Evolutionary conservation across 2,329 filamentous ascomycete genomes (phyloP).

Genomic region (Scytalidium lignicola): DNA sequence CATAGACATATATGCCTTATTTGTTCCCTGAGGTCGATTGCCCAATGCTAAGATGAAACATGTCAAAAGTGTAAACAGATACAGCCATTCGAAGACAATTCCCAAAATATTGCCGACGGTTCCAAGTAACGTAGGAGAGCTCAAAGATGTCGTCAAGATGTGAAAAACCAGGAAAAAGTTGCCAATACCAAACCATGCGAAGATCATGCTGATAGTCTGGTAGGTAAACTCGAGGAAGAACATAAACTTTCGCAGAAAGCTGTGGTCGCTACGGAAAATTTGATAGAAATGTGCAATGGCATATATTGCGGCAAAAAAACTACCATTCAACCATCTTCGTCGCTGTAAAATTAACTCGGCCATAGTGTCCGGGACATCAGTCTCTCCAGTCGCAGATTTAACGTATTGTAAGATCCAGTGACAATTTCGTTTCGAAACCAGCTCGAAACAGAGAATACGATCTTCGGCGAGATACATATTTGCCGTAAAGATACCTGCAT

Average conservation of each 20-base stretch:
- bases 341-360: constrained; percentile 93
- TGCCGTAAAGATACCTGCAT: constrained; percentile 93
- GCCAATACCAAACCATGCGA: constrained; percentile 96
- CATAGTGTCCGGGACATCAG: constrained; percentile 91
- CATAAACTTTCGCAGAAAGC: constrained; percentile 77
- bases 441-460: constrained; percentile 97
- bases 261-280: constrained; percentile 91
- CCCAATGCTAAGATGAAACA: constrained; percentile 94
- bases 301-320: constrained; percentile 97
- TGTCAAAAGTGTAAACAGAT: constrained; percentile 83
- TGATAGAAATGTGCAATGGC: constrained; percentile 93
- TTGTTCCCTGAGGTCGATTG: constrained; percentile 90
- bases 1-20: constrained; percentile 92
- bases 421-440: constrained; percentile 95
- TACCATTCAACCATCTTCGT: constrained; percentile 95
- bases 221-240: constrained; percentile 92
- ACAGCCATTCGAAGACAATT: constrained; percentile 93
- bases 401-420: constrained; percentile 98
- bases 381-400: constrained; percentile 95
- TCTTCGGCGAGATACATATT: constrained; percentile 99
- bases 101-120: constrained; percentile 74
- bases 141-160: constrained; percentile 85
- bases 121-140: constrained; percentile 63
- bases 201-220: constrained; percentile 94
- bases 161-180: constrained; percentile 99